Evolutionary conservation across 257 asterid genomes (phyloP).

Genomic region (Scutellaria baicalensis): DNA sequence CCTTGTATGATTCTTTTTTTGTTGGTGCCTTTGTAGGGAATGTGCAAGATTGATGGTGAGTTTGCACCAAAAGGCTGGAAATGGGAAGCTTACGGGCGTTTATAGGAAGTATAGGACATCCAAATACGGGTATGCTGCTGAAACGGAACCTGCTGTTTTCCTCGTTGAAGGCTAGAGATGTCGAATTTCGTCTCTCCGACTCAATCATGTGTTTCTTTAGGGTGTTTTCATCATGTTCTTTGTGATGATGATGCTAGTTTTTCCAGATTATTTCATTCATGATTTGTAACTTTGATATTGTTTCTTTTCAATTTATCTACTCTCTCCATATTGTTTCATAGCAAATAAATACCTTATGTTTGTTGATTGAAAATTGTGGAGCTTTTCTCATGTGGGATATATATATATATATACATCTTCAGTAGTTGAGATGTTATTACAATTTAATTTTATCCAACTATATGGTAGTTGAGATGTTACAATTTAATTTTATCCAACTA

Average conservation of each 20-base stretch:
- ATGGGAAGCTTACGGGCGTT: constrained; percentile 62
- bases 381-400: no score
- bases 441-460: no score
- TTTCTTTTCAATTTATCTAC: no score
- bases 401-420: no score
- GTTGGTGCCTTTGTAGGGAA: constrained; percentile 30
- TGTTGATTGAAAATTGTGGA: no score
- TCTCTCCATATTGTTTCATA: no score
- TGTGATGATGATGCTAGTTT: constrained; percentile 3
- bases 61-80: constrained; percentile 51
- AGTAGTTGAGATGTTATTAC: no score
- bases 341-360: no score
- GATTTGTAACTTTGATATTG: background rate
- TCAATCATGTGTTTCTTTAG: no score
- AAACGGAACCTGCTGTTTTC: constrained; percentile 45
- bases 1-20: background rate
- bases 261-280: background rate
- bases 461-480: no score
- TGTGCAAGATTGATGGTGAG: constrained; percentile 46
- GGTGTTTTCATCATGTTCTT: background rate
- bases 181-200: background rate
- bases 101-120: constrained; percentile 64
- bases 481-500: no score
- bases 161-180: background rate
- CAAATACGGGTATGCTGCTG: constrained; percentile 59